A percentile compares a stretch with the other conserved stretches of the same genome.
Evolutionary conservation across 1,284 basidiomycete species (phyloP).

Genomic region (Trametes versicolor): DNA sequence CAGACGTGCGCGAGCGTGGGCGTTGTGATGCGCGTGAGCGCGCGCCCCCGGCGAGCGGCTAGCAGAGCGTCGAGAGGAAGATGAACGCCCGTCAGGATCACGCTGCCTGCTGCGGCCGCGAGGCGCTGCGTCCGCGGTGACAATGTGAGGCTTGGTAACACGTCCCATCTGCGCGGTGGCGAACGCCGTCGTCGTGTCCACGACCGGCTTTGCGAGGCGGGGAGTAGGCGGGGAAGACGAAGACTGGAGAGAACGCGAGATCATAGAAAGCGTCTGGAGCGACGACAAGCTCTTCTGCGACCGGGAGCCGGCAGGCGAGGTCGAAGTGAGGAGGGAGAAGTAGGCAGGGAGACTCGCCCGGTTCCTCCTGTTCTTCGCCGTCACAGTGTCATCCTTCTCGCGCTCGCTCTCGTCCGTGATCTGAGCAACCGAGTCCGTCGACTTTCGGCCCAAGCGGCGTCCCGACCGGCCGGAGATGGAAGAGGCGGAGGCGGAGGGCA

Average conservation of each 20-base stretch:
- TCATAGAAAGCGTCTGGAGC: slow-evolving; percentile 54
- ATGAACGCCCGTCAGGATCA: slow-evolving; percentile 42
- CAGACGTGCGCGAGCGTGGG: slow-evolving; percentile 40
- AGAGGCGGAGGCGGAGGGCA: slow-evolving; percentile 44
- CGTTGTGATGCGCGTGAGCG: slow-evolving; percentile 30
- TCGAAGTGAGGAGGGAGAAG: slow-evolving; percentile 71
- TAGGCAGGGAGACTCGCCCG: slow-evolving; percentile 80
- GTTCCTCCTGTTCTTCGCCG: slow-evolving; percentile 64
- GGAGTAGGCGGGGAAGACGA: slow-evolving; percentile 47
- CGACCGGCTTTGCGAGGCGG: slow-evolving; percentile 42
- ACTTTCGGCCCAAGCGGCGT: slow-evolving; percentile 34
- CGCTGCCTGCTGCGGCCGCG: slow-evolving; percentile 43
- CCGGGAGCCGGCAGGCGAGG: slow-evolving; percentile 48
- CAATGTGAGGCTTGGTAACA: slow-evolving; percentile 29
- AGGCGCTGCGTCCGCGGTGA: slow-evolving; percentile 33
- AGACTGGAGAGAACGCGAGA: slow-evolving; percentile 46
- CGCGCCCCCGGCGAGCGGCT: slow-evolving; percentile 41
- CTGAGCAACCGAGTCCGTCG: slow-evolving; percentile 23
- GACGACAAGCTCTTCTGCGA: slow-evolving; percentile 54
- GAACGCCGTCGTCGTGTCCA: slow-evolving; percentile 42
- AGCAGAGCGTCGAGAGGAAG: slow-evolving; percentile 42
- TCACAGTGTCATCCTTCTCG: slow-evolving; percentile 49
- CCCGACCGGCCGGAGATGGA: slow-evolving; percentile 34
- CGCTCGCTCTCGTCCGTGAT: slow-evolving; percentile 41
- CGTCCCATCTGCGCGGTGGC: slow-evolving; percentile 36